Base-by-base conservation (phyloP, 2,329 filamentous ascomycete species). In the Talaromyces pinophilus region DNA sequence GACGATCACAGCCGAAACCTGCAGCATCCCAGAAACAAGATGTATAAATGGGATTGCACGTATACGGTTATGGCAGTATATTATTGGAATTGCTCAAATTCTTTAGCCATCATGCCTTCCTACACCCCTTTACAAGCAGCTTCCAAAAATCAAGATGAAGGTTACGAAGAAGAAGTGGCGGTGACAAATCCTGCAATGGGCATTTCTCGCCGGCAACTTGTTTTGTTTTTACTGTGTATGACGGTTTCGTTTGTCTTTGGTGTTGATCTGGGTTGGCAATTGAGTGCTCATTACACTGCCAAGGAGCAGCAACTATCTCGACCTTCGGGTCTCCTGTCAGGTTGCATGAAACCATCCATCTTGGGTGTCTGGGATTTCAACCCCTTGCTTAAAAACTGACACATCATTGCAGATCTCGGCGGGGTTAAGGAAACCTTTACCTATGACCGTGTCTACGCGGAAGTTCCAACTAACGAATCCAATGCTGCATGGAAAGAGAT, bases 241-340 rank as follows among this genome's bases (percentile, higher is more conserved):
- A 13, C 54, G 10, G n/a, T 19, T 40, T 63, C 42, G 22, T 33
- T 63, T 42, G 15, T 54, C 11, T 52, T 48, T 54, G 61, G 61
- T 40, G 15, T 63, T 42, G 7, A 63, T 33, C 3, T 54, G 8
- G 61, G 61, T 28, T 63, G 61, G 61, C 61, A 55, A 35, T 35
- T 55, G 52, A 35, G 52, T 35, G 15, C 52, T 35, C 28, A 35
- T 19, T 55, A 55, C 52, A 5, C 17, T 33, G 17, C 8, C 52
- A 33, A 35, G 30, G 52, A 62, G 59, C 40, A 62, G 22, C 17
- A 33, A 8, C 40, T 48, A 33, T 28, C 17, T 19, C 52, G 17
- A 35, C 13, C 52, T 19, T 55, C 28, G 8, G 28, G 30, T 11
- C 30, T 19, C 11, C 52, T 55, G 52, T 35, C 28, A 55, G 52